Conservation (phyloP, 495 filamentous ascomycete genomes). For the Pseudotulostoma volvatum region DNA sequence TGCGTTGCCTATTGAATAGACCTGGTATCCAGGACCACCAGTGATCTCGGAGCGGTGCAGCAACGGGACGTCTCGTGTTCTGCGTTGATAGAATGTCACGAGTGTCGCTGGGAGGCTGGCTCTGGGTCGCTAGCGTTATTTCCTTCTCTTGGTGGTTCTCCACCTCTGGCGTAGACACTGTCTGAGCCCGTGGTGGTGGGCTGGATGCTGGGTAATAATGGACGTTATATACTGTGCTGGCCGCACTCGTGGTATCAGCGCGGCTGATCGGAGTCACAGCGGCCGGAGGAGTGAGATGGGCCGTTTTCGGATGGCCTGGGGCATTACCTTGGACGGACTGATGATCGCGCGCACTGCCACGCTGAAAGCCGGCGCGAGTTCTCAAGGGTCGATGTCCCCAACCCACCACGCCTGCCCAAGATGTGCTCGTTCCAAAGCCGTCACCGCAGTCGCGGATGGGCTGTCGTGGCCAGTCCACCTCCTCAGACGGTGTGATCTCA, state of each 20-base stretch:
- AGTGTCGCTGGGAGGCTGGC: slow-evolving; percentile 3
- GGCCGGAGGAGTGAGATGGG: slow-evolving; percentile 45
- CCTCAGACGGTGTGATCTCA: slow-evolving; percentile 49
- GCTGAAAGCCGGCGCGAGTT: slow-evolving; percentile 17
- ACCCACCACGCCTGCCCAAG: slow-evolving; percentile 29
- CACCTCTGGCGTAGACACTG: slow-evolving; percentile 25
- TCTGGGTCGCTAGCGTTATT: slow-evolving; percentile 7
- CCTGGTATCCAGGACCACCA: slow-evolving; percentile 36
- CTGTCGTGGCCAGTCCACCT: slow-evolving; percentile 36
- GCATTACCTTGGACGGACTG: slow-evolving; percentile 6
- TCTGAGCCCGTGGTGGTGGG: slow-evolving; percentile 37
- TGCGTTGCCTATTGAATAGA: slow-evolving; percentile 36
- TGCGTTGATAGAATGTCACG: slow-evolving; percentile 5
- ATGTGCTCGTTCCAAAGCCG: slow-evolving; percentile 24
- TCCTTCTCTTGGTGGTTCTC: slow-evolving; percentile 13
- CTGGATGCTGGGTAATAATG: slow-evolving; percentile 64
- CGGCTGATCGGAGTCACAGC: slow-evolving; percentile 56
- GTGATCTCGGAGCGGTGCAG: slow-evolving; percentile 12
- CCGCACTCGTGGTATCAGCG: slow-evolving; percentile 58
- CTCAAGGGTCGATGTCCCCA: slow-evolving; percentile 24
- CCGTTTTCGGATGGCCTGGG: slow-evolving; percentile 11
- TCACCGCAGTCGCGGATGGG: slow-evolving; percentile 20
- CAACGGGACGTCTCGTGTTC: slow-evolving; percentile 17
- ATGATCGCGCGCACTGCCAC: slow-evolving; percentile 10
- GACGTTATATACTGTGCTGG: slow-evolving; percentile 74